Percentiles rank a stretch among this genome's conserved stretches.
These are phyloP conservation scores for Pseudoturritis turrita DNA, from an alignment of 345 rosid species.

Conservation along the genomic window DNA sequence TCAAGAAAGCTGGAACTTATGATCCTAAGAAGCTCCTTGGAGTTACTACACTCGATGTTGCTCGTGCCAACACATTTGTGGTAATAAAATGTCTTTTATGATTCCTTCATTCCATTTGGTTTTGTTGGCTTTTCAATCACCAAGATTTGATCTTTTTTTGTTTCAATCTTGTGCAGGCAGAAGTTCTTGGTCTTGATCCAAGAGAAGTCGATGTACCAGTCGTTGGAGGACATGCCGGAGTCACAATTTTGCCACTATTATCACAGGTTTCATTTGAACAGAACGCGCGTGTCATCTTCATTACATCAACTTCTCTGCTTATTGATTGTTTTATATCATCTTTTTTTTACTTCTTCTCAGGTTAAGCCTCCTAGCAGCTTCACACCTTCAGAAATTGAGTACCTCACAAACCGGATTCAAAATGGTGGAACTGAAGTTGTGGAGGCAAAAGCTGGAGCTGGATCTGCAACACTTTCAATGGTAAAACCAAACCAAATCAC, in stretches of 20 bases:
- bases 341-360: too few relatives aligned
- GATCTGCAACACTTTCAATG: conserved; percentile 85
- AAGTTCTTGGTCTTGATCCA: conserved; percentile 94
- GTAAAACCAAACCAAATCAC: conserved; percentile 33
- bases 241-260: conserved; percentile 88
- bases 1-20: conserved; percentile 77
- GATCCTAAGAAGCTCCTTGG: conserved; percentile 77
- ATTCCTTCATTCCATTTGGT: neutral
- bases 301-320: neutral
- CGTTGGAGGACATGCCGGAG: conserved; percentile 95
- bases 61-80: conserved; percentile 87
- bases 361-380: conserved; percentile 70
- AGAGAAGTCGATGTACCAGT: conserved; percentile 95
- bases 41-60: conserved; percentile 85
- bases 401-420: conserved; percentile 74
- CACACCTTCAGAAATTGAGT: conserved; percentile 58
- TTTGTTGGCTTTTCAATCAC: neutral
- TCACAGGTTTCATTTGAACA: conserved; percentile 55
- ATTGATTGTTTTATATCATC: neutral
- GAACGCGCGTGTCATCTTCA: neutral
- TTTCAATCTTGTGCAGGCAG: conserved; percentile 64
- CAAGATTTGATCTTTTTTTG: neutral
- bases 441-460: conserved; percentile 87
- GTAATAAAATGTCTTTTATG: conserved; percentile 23
- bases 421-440: conserved; percentile 90